A percentile compares a stretch with the other conserved stretches of the same genome.
Evolutionary conservation across 2,329 filamentous ascomycete genomes (phyloP).

Genomic region (Penicillium aurantiogriseum): DNA sequence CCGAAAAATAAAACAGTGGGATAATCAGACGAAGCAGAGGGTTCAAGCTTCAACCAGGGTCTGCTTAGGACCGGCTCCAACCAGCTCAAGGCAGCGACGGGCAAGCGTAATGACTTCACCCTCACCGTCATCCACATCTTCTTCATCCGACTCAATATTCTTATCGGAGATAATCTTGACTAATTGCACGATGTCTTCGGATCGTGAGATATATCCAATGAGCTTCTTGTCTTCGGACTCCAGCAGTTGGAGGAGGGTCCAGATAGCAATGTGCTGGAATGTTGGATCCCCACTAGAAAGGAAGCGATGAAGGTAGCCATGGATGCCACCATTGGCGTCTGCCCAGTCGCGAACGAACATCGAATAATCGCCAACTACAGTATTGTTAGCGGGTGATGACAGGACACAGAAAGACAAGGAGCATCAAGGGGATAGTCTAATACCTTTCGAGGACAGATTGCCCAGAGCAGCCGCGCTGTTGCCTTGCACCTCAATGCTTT

Average conservation of each 20-base stretch:
- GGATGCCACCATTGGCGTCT: conserved; percentile 88
- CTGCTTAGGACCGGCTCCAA: conserved; percentile 73
- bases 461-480: conserved; percentile 95
- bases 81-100: conserved; percentile 80
- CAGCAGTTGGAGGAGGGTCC: conserved; percentile 91
- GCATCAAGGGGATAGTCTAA: conserved; percentile 5
- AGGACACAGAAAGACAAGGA: not conserved
- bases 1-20: conserved; percentile 11
- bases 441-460: conserved; percentile 96
- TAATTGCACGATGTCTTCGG: conserved; percentile 87
- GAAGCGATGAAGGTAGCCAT: conserved; percentile 91
- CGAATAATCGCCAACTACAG: conserved; percentile 85
- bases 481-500: conserved; percentile 96
- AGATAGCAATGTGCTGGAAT: conserved; percentile 98
- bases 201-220: conserved; percentile 84
- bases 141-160: conserved; percentile 81
- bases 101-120: conserved; percentile 90
- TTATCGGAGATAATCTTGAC: conserved; percentile 89
- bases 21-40: conserved; percentile 1
- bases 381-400: conserved; percentile 19
- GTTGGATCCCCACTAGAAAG: conserved; percentile 91
- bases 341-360: conserved; percentile 95
- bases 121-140: conserved; percentile 84
- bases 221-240: conserved; percentile 91
- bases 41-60: conserved; percentile 73